phyloP scores from a whole-genome alignment of 805 yeast genomes.

The Wickerhamiella parazyma region DNA sequence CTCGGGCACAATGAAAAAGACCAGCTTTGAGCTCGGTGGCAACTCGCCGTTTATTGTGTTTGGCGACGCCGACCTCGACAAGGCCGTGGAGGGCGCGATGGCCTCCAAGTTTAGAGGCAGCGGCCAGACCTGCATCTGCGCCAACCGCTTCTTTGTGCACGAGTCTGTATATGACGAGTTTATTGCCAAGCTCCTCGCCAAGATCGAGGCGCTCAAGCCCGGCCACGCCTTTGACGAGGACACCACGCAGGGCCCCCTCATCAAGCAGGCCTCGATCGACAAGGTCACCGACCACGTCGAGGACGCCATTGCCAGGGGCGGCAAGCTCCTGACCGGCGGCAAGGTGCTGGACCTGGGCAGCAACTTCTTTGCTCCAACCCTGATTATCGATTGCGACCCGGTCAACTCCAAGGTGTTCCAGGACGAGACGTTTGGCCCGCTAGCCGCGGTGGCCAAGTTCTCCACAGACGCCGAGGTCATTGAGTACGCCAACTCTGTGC shows the following conservation, averaged over 20 bases:
- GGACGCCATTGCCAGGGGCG: conserved; percentile 57
- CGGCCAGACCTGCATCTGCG: conserved; percentile 76
- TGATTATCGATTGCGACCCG: conserved; percentile 44
- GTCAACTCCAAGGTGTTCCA: conserved; percentile 38
- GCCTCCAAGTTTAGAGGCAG: conserved; percentile 59
- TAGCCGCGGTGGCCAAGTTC: conserved; percentile 58
- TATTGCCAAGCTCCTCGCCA: conserved; percentile 34
- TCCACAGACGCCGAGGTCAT: conserved; percentile 51
- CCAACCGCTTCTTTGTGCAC: conserved; percentile 59
- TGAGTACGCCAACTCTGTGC: conserved; percentile 47
- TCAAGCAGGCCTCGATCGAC: conserved; percentile 45
- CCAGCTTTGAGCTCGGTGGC: conserved; percentile 66
- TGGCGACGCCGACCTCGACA: conserved; percentile 54
- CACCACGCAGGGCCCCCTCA: conserved; percentile 68
- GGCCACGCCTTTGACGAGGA: conserved; percentile 49
- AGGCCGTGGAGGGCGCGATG: conserved; percentile 53
- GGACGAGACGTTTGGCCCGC: conserved; percentile 79
- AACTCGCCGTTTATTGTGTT: conserved; percentile 69
- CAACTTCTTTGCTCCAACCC: conserved; percentile 54
- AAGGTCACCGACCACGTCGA: conserved; percentile 50
- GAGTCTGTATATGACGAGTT: conserved; percentile 51
- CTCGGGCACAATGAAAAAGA: conserved; percentile 47
- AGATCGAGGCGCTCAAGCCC: conserved; percentile 34
- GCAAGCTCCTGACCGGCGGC: conserved; percentile 53
- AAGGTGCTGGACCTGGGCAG: conserved; percentile 42